phyloP scores from a whole-genome alignment of 768 basidiomycete species.

The Tricholoma flavovirens region DNA sequence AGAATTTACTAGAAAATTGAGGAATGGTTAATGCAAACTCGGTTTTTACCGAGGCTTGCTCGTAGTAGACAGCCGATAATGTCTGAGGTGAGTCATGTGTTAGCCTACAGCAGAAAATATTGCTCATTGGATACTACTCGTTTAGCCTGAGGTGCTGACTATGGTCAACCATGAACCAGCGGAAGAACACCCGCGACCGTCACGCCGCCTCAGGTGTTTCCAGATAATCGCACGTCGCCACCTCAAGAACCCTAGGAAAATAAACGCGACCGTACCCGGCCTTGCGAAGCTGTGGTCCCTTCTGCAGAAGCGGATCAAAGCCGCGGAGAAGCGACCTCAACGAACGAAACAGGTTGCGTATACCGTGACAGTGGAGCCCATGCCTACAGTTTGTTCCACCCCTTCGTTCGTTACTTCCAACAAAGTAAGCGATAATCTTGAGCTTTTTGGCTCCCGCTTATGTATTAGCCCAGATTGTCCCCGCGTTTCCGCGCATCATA shows the following conservation, averaged over 20 bases:
- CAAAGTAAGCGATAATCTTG: neutral
- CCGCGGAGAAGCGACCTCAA: neutral
- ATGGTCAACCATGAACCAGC: neutral
- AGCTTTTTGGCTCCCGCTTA: neutral
- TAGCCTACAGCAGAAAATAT: too few relatives aligned
- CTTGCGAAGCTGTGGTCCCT: neutral
- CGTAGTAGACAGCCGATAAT: neutral
- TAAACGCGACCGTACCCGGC: neutral
- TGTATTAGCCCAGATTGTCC: neutral
- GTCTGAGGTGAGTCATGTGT: neutral
- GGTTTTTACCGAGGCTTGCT: slow-evolving; percentile 7
- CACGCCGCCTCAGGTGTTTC: neutral
- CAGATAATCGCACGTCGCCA: neutral
- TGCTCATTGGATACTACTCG: neutral
- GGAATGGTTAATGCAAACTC: slow-evolving; percentile 5
- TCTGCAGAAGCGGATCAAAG: neutral
- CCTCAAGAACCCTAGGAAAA: neutral
- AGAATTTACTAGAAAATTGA: slow-evolving; percentile 10
- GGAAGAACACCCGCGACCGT: neutral
- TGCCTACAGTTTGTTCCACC: neutral
- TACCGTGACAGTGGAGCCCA: neutral
- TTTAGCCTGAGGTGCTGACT: neutral
- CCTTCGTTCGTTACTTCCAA: neutral
- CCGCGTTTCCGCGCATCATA: slow-evolving; percentile 8
- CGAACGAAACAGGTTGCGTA: neutral